phyloP scores from a whole-genome alignment of 495 filamentous ascomycete genomes.

The Copromyces sp. region DNA sequence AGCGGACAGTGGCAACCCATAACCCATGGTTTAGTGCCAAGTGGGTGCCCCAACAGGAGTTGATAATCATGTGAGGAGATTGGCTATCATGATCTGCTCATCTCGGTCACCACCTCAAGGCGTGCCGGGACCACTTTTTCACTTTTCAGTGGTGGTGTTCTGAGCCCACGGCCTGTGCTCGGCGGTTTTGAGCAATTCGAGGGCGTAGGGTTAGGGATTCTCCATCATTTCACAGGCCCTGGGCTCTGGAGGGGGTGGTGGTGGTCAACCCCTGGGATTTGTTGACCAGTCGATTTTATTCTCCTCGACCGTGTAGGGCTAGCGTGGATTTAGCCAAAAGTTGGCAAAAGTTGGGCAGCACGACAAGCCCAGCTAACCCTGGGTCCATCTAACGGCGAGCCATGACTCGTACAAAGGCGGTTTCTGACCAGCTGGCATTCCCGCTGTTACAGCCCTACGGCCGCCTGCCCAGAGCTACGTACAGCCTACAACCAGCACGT shows the following conservation, averaged over 20 bases:
- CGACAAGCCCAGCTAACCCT: not conserved
- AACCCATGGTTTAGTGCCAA: not conserved
- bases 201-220: not conserved
- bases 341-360: not conserved
- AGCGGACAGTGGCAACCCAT: not conserved
- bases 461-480: not conserved
- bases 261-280: not conserved
- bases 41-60: not conserved
- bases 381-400: not conserved
- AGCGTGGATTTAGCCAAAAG: not conserved
- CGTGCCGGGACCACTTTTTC: not conserved
- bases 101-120: not conserved
- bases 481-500: not conserved
- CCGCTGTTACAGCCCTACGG: not conserved
- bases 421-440: not conserved
- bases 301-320: not conserved
- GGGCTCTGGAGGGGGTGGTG: not conserved
- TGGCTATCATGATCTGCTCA: not conserved
- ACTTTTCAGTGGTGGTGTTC: not conserved
- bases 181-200: not conserved
- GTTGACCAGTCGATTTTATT: not conserved
- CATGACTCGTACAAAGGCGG: not conserved
- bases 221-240: not conserved
- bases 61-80: not conserved
- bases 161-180: not conserved